Evolutionary conservation across 2,329 filamentous ascomycete species (phyloP).

Genomic region (Drechslera avenae): DNA sequence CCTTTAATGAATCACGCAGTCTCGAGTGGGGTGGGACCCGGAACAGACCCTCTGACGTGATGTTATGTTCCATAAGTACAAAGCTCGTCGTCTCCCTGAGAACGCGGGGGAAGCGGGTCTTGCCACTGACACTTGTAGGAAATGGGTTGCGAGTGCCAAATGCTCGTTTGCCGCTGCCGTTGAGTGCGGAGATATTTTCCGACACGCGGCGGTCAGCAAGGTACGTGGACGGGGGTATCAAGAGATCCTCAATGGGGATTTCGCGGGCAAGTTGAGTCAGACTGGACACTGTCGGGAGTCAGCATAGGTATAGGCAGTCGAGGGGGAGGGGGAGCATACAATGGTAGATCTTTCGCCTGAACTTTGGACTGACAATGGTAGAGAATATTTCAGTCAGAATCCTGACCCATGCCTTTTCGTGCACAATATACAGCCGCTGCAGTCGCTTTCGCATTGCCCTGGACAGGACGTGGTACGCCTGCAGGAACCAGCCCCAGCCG

Average conservation of each 20-base stretch:
- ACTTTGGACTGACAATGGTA: constrained; percentile 63
- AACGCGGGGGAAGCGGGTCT: constrained; percentile 57
- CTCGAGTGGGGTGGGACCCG: constrained; percentile 58
- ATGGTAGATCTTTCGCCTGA: constrained; percentile 62
- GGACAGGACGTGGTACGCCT: constrained; percentile 62
- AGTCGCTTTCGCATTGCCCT: constrained; percentile 61
- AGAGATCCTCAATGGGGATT: constrained; percentile 58
- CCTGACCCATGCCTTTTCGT: constrained; percentile 62
- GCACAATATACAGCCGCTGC: constrained; percentile 62
- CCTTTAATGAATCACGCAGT: constrained; percentile 56
- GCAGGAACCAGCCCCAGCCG: constrained; percentile 62
- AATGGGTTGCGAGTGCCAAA: constrained; percentile 57
- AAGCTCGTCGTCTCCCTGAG: constrained; percentile 60
- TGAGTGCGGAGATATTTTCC: constrained; percentile 55
- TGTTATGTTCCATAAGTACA: constrained; percentile 54
- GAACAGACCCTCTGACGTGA: constrained; percentile 59
- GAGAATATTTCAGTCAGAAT: constrained; percentile 62
- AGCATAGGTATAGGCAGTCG: constrained; percentile 7
- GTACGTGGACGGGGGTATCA: constrained; percentile 61
- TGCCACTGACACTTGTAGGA: constrained; percentile 52
- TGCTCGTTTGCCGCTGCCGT: constrained; percentile 53
- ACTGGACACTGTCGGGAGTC: constrained; percentile 51
- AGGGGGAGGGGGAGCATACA: constrained; percentile 40
- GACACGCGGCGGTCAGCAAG: constrained; percentile 59
- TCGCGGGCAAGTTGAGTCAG: constrained; percentile 57